Evolutionary conservation across 2,329 filamentous ascomycete species (phyloP), one percentile per base, ranked within the genome.

Genomic region (Delphinella strobiligena): DNA sequence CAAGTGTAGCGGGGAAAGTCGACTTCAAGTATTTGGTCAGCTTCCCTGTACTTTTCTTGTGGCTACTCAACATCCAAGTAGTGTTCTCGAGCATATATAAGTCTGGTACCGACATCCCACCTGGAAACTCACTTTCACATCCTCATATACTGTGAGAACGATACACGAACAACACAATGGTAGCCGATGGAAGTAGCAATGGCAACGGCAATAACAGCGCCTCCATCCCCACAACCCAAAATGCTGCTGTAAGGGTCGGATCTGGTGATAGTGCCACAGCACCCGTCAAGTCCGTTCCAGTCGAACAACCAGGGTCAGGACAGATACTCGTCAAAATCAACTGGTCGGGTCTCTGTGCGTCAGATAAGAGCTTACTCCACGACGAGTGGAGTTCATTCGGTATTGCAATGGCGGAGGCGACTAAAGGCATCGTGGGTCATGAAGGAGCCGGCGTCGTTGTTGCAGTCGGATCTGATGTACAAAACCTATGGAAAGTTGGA

Each of bases 261-360:
- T 40, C 41, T n/a, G 52, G 51, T n/a, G 36, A 42, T n/a, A 45
- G 48, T 27, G 47, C 53, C 29, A 54, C 44, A 14, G 51, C 55
- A 3, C 50, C 49, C 1, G 49, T 63, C 17, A 48, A 57, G 29
- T 49, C 49, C 4, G 41, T 62, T 8, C 44, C 51, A 2, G 53
- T 61, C 3, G 50, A 50, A 4, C 49, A 50, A 14, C 53, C 52
- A 5, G 51, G 47, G 2, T 52, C 55, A n/a, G 50, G 51, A 14
- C 52, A 59, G 40, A 58, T 59, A 33, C 49, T 60, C 19, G 55
- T 58, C 32, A 59, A 58, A 30, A 55, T 60, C 40, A 57, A 58
- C 38, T 59, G 55, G 50, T 51, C 49, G 19, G 55, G 55, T 8
- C 49, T 59, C 15, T 58, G 56, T 39, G 56, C 53, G 9, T 51